Base-by-base conservation (phyloP, 108 stramenopile species). In the Asterionellopsis glacialis region DNA sequence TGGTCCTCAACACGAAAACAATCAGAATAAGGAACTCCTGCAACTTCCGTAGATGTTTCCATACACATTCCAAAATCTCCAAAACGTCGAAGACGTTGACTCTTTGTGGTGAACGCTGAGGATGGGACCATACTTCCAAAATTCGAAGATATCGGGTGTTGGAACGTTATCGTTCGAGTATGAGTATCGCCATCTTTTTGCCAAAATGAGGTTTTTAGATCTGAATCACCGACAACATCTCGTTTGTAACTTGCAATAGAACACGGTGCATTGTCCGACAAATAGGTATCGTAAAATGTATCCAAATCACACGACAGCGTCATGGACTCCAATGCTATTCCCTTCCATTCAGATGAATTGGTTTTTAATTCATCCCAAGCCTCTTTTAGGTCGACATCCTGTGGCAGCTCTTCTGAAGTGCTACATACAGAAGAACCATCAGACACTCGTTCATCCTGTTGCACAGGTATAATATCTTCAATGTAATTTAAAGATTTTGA, bases 1-100 rank as follows among this genome's bases (percentile, higher is more conserved):
- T 56, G 55, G 50, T 90, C 88, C 47, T 82, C 74, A 0, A 90
- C 75, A 23, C 68, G 72, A 65, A 90, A 90, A n/a, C 65, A 64
- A 60, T 87, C 85, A 0, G 72, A 73, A 41, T 16, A 47, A 0
- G 80, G 76, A 41, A 82, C 43, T 9, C 76, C 73, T 44, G 67
- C 45, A 0, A 82, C 64, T 11, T 56, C 56, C 0, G 76, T 74
- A n/a, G 22, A 50, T 42, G 68, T 74, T 27, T 68, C 59, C 15
- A 82, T 24, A 18, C 53, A 33, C 11, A 74, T 51, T 18, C 73
- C 81, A 39, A 58, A 14, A 18, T 64, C 56, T n/a, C 54, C 59
- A 65, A 70, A 82, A 27, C 67, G 59, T 22, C 63, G 50, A 11
- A 77, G 27, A 1, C 42, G 28, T 47, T 82, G 81, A 0, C 49